phyloP scores from a whole-genome alignment of 495 filamentous ascomycete species.

The Apiosordaria backusii region DNA sequence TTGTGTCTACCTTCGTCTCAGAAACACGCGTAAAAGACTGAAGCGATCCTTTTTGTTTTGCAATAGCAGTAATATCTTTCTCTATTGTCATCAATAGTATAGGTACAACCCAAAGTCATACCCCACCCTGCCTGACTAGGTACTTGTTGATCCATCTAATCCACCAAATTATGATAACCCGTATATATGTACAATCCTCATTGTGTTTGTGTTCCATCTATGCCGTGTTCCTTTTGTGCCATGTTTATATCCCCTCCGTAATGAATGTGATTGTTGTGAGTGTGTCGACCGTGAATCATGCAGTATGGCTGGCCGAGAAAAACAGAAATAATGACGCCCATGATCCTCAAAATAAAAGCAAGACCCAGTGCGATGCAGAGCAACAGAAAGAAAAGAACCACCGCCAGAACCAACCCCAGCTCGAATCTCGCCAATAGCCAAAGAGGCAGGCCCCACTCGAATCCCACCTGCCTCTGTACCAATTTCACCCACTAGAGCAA shows the following conservation, averaged over 20 bases:
- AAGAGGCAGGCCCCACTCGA: not conserved
- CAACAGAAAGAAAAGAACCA: conserved; percentile 12
- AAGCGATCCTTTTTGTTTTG: no score
- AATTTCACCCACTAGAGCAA: conserved; percentile 7
- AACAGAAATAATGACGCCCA: not conserved
- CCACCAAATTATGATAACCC: not conserved
- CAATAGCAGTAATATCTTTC: not conserved
- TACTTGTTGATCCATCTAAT: not conserved
- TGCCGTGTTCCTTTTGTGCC: not conserved
- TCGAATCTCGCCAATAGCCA: not conserved
- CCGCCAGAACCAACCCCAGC: not conserved
- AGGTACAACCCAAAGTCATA: not conserved
- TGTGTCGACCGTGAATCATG: not conserved
- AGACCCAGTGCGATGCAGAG: conserved; percentile 17
- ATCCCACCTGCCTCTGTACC: not conserved
- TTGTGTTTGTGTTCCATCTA: not conserved
- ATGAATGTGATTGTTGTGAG: not conserved
- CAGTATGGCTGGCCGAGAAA: not conserved
- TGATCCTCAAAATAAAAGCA: conserved; percentile 6
- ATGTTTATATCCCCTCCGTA: not conserved
- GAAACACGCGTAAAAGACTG: no score
- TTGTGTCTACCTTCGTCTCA: no score
- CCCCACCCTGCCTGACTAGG: no score
- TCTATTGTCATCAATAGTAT: not conserved
- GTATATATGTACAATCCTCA: not conserved